Evolutionary conservation across 768 basidiomycete genomes (phyloP).

Genomic region (Boletus insuetus): DNA sequence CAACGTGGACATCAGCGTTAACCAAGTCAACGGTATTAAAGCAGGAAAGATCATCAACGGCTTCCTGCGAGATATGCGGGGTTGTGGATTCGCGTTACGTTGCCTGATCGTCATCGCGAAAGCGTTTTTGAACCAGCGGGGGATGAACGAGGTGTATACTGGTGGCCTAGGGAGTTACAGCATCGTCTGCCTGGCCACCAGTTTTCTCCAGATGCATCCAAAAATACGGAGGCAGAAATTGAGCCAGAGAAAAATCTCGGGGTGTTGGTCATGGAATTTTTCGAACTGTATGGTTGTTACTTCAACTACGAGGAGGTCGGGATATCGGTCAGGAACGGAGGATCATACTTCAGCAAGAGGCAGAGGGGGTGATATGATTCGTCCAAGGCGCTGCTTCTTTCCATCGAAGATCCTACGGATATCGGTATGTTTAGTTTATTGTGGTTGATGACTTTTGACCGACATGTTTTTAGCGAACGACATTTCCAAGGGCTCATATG

Average conservation of each 20-base stretch:
- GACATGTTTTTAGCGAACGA: constrained; percentile 68
- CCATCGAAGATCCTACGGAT: constrained; percentile 94
- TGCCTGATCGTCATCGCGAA: constrained; percentile 87
- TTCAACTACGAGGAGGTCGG: constrained; percentile 93
- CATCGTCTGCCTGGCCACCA: constrained; percentile 89
- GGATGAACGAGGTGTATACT: constrained; percentile 97
- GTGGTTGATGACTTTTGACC: background rate
- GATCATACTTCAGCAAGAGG: constrained; percentile 85
- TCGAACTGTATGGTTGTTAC: constrained; percentile 88
- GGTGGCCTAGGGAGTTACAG: constrained; percentile 91
- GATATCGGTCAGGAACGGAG: constrained; percentile 84
- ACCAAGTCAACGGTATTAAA: too few species aligned
- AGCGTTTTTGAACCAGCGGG: constrained; percentile 82
- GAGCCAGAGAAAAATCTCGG: constrained; percentile 87
- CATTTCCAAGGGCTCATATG: constrained; percentile 86
- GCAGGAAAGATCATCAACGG: too few species aligned
- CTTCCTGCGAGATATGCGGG: constrained; percentile 63
- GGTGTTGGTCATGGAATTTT: constrained; percentile 94
- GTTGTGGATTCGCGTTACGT: constrained; percentile 64
- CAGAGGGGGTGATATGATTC: constrained; percentile 78
- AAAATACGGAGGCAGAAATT: constrained; percentile 89
- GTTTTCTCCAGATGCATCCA: constrained; percentile 97
- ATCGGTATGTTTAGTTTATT: constrained; percentile 52
- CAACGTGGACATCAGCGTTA: constrained; percentile 91
- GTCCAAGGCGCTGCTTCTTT: constrained; percentile 56